Evolutionary conservation across 495 filamentous ascomycete genomes (phyloP).

Genomic region (Penicillium herquei): DNA sequence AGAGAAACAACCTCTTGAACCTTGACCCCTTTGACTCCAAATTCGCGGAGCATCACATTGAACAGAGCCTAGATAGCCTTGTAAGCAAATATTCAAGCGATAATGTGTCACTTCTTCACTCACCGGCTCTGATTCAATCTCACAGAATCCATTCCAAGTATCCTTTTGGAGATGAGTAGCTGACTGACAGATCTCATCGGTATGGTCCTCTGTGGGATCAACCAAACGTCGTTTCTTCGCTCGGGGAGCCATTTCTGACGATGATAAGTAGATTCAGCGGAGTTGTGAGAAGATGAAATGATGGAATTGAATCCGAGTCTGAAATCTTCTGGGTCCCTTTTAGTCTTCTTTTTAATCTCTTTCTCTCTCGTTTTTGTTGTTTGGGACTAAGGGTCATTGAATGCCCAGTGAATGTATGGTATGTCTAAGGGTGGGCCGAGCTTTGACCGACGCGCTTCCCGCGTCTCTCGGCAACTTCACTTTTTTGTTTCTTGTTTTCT

Average conservation of each 20-base stretch:
- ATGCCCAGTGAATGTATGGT: conserved; percentile 15
- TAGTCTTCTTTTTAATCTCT: no score
- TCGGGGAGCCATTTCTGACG: conserved; percentile 33
- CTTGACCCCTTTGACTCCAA: conserved; percentile 71
- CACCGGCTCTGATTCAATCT: conserved; percentile 90
- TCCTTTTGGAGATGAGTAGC: conserved; percentile 43
- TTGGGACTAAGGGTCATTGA: no score
- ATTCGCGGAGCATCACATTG: conserved; percentile 74
- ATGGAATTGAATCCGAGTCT: not conserved
- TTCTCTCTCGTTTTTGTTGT: no score
- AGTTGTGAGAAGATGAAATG: conserved; percentile 2
- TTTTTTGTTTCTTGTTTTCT: conserved; percentile 22
- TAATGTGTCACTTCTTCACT: conserved; percentile 13
- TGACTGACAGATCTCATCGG: conserved; percentile 32
- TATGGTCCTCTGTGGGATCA: conserved; percentile 8
- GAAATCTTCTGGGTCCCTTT: not conserved
- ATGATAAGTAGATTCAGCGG: no score
- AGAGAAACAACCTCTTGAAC: conserved; percentile 77
- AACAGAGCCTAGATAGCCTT: conserved; percentile 63
- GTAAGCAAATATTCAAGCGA: no score
- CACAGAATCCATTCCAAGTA: conserved; percentile 75
- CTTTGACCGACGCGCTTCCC: conserved; percentile 31
- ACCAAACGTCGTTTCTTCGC: conserved; percentile 36
- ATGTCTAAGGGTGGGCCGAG: conserved; percentile 24
- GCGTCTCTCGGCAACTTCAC: conserved; percentile 27